Conservation (phyloP, 257 asterid species). For the Solanum microdontum region DNA sequence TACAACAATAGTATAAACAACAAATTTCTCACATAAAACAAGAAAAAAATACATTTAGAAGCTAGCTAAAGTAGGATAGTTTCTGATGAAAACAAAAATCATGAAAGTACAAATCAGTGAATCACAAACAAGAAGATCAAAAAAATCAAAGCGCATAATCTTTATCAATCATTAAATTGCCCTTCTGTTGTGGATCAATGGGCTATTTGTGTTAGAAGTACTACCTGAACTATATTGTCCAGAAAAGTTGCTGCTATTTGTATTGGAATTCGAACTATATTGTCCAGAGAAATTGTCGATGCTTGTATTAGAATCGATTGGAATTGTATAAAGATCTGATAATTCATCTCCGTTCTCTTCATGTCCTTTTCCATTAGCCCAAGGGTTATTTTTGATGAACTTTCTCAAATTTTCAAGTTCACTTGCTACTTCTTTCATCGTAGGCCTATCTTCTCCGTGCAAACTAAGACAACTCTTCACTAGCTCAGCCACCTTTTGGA, state of each 20-base stretch:
- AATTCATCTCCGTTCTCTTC: conserved; percentile 6
- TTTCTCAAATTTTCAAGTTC: conserved; percentile 61
- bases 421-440: conserved; percentile 66
- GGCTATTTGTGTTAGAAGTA: conserved; percentile 14
- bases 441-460: conserved; percentile 54
- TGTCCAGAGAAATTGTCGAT: conserved; percentile 14
- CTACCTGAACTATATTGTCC: conserved; percentile 29
- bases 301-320: not conserved
- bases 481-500: conserved; percentile 34
- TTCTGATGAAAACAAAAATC: not conserved
- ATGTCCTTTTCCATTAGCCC: conserved; percentile 27
- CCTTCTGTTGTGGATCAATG: conserved; percentile 1
- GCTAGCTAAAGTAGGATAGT: not conserved
- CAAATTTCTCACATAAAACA: not conserved
- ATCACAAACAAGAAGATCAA: not conserved
- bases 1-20: not conserved
- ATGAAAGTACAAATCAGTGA: not conserved
- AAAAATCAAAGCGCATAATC: not conserved
- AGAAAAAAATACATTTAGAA: not conserved
- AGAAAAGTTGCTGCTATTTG: conserved; percentile 11
- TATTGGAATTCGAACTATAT: conserved; percentile 1
- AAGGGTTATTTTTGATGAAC: conserved; percentile 29
- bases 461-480: conserved; percentile 37
- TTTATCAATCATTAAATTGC: not conserved
- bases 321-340: conserved; percentile 42